Evolutionary conservation across 1,139 yeast species (phyloP).

Genomic region (Blastobotrys serpentis): DNA sequence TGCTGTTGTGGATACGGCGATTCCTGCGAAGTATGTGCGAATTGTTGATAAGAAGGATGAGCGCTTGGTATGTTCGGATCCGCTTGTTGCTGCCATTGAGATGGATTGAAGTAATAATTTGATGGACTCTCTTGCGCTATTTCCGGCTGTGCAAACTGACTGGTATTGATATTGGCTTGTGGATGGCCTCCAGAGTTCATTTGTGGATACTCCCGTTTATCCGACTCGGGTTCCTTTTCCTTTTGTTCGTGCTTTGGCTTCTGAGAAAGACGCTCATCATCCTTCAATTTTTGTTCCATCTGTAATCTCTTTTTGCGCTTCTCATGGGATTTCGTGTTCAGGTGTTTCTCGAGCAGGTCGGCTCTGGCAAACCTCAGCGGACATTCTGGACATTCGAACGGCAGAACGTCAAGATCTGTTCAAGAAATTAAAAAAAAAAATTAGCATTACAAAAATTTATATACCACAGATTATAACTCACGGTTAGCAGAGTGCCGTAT

Average conservation of each 20-base stretch:
- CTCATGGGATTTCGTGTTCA: constrained; percentile 33
- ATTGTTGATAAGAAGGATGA: constrained; percentile 5
- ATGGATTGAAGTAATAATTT: neutral
- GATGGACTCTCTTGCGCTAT: neutral
- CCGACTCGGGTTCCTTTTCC: neutral
- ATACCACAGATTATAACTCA: too few relatives aligned
- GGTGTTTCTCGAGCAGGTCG: constrained; percentile 34
- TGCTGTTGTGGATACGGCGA: constrained; percentile 10
- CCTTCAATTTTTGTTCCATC: constrained; percentile 7
- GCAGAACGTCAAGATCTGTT: constrained; percentile 31
- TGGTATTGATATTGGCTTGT: neutral
- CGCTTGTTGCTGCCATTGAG: constrained; percentile 11
- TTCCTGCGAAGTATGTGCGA: neutral
- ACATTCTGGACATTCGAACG: constrained; percentile 32
- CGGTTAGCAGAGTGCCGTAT: constrained; percentile 41
- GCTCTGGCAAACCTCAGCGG: constrained; percentile 34
- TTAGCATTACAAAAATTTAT: neutral
- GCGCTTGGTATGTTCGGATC: constrained; percentile 8
- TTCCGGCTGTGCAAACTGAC: neutral
- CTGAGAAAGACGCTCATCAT: neutral
- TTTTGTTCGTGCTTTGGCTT: neutral
- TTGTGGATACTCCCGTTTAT: too few relatives aligned
- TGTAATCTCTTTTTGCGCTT: constrained; percentile 29
- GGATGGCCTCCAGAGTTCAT: too few relatives aligned
- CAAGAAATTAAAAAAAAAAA: constrained; percentile 3